Percentiles rank a stretch among this genome's conserved stretches.
Conservation (phyloP, 2,329 filamentous ascomycete genomes). For the Trichophyton equinum region DNA sequence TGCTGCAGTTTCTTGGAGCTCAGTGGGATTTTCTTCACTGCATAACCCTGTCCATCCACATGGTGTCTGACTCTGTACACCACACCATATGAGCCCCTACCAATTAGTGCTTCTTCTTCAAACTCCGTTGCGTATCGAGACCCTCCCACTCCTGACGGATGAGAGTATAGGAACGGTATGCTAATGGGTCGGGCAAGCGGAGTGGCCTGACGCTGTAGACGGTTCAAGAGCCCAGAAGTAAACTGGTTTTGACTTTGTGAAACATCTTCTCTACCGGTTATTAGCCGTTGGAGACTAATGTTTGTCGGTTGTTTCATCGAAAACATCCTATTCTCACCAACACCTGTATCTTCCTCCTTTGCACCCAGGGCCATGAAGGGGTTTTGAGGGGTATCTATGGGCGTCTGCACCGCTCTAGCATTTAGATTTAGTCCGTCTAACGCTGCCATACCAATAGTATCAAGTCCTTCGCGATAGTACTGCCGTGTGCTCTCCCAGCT, state of each 20-base stretch:
- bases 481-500: slow-evolving; percentile 25
- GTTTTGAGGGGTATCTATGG: background rate
- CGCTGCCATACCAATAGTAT: slow-evolving; percentile 27
- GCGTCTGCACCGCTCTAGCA: background rate
- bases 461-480: slow-evolving; percentile 33
- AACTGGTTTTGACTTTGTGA: slow-evolving; percentile 6
- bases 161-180: slow-evolving; percentile 10
- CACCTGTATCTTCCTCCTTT: background rate
- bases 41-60: slow-evolving; percentile 51
- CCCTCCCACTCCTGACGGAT: slow-evolving; percentile 5
- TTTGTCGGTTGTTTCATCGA: background rate
- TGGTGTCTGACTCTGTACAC: slow-evolving; percentile 51
- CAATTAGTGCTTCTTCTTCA: slow-evolving; percentile 43
- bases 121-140: slow-evolving; percentile 41
- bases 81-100: slow-evolving; percentile 53
- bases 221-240: slow-evolving; percentile 9
- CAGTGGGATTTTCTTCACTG: slow-evolving; percentile 53
- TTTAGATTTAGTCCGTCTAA: slow-evolving; percentile 22
- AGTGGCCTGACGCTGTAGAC: slow-evolving; percentile 13
- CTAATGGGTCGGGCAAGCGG: slow-evolving; percentile 12
- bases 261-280: slow-evolving; percentile 8
- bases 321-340: background rate
- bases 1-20: slow-evolving; percentile 40
- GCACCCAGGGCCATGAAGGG: background rate
- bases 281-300: slow-evolving; percentile 7